Conservation (phyloP, 495 filamentous ascomycete species). For the Penicillium angulare region DNA sequence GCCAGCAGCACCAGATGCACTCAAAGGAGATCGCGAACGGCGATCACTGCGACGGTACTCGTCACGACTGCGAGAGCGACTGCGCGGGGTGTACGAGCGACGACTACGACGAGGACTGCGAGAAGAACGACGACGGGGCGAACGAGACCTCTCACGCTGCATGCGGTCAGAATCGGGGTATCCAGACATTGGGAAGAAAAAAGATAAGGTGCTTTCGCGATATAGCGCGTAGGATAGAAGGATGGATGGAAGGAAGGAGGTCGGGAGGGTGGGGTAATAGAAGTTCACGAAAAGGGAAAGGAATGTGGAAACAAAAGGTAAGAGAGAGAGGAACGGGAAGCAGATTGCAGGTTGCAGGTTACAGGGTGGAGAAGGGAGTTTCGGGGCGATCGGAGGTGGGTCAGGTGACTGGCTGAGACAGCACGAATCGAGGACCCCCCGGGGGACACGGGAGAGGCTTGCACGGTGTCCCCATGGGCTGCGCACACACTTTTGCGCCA, state of each 20-base stretch:
- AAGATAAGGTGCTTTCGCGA: too few relatives aligned
- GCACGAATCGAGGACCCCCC: constrained; percentile 20
- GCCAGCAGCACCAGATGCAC: constrained; percentile 68
- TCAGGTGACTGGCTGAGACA: constrained; percentile 29
- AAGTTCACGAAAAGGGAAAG: constrained; percentile 8
- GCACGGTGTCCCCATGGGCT: constrained; percentile 5
- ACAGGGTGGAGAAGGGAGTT: constrained; percentile 2
- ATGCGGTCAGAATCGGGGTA: constrained; percentile 41
- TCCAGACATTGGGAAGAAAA: constrained; percentile 25
- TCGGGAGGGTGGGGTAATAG: too few relatives aligned
- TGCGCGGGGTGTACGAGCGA: constrained; percentile 90
- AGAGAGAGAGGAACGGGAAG: constrained; percentile 1
- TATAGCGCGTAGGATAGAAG: constrained; percentile 9
- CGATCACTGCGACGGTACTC: constrained; percentile 81
- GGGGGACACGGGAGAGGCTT: constrained; percentile 3
- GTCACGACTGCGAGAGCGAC: constrained; percentile 87
- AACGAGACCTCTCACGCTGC: constrained; percentile 94
- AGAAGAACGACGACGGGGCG: constrained; percentile 77
- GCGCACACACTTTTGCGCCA: constrained; percentile 13
- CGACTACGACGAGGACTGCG: constrained; percentile 72
- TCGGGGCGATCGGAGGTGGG: constrained; percentile 15
- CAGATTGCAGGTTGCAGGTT: neutral
- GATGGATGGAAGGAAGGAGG: constrained; percentile 17
- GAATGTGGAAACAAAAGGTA: constrained; percentile 4
- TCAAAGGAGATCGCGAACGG: constrained; percentile 83